Base-by-base conservation (phyloP, 768 basidiomycete species). In the Termitomyces sp. region DNA sequence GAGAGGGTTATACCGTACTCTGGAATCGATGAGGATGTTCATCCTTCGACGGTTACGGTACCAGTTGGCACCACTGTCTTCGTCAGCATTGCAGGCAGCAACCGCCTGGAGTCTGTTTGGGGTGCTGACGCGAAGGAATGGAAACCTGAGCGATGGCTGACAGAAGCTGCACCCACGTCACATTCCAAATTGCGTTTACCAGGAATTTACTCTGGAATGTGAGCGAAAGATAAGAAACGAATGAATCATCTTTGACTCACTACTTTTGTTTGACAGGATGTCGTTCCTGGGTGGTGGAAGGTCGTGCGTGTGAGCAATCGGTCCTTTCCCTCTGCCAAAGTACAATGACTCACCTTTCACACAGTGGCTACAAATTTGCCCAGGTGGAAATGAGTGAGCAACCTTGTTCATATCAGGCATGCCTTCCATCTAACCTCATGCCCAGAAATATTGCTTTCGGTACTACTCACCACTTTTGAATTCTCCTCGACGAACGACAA, bases 271-370 rank as follows among this genome's bases (percentile, higher is more conserved):
- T 29, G 20, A 13, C 55, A 82, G 80, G 76, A 74, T 83, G 76
- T 79, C 82, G 12, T 84, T 84, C 65, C 69, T 84, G 29, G 81
- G 80, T 12, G 83, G 83, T 5, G 68, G 73, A 37, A 69, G 82
- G 58, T 77, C 81, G 10, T 83, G 83, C 68, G 74, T 83, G 83
- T 81, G 60, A 70, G 75, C 69, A 7, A 37, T 41, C 36, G 37
- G 39, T 34, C 4, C 20, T 28, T 41, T 56, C 15, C 48, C 22
- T 37, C 33, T 49, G 8, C 24, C n/a, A n/a, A 50, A 3, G 6
- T 24, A 5, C 26, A 37, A 46, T 39, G 26, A 28, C 28, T 53
- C n/a, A 16, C 22, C 36, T 9, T 51, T 34, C 45, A 41, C 1
- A 16, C 48, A 78, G 76, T 24, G 78, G 83, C 15, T 83, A 81